Evolutionary conservation across 2,329 filamentous ascomycete species (phyloP), one percentile per base, ranked within the genome.

Genomic region (Sordariomycetes sp.): DNA sequence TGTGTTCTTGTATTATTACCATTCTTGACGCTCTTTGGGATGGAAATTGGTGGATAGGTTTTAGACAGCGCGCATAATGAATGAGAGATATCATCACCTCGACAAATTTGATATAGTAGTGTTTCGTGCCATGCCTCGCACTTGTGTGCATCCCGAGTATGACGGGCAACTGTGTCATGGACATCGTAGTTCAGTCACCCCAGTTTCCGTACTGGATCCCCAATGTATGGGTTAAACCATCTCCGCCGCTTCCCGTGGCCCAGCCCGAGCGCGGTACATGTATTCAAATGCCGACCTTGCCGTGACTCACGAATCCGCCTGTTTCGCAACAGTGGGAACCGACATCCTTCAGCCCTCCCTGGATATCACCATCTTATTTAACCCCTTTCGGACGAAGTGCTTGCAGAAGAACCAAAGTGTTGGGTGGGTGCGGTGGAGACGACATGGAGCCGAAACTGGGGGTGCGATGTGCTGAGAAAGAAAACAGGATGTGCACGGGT

Each of bases 11-110:
- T 35, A 40, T 57, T 32, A 57, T 40, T 57, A 57, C 35, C 55
- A n/a, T 57, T 57, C 55, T 57, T 28, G 46, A 57, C 55, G 20
- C 48, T 57, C 55, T 10, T 53, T 57, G 12, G 25, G 16, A 5
- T 14, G 16, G 51, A 32, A 32, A 32, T 50, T 50, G 46, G 20
- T 20, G 20, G 22, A 22, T 12, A 6, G 8, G 22, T 8, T 50
- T 50, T 24, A 48, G 16, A 48, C 43, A 11, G 46, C 46, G 20
- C 22, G 46, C 20, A 50, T 50, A 50, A 50, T 50, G 12, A 50
- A 50, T 24, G 20, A 50, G 46, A 50, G 46, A 22, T 24, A 2
- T 24, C 20, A 1, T 24, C 8, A 11, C 11, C n/a, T n/a, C n/a
- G n/a, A n/a, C n/a, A n/a, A n/a, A 24, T 22, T 50, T 3, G 8